Evolutionary conservation across 768 basidiomycete species (phyloP).

Genomic region (Cystobasidium onofrii): DNA sequence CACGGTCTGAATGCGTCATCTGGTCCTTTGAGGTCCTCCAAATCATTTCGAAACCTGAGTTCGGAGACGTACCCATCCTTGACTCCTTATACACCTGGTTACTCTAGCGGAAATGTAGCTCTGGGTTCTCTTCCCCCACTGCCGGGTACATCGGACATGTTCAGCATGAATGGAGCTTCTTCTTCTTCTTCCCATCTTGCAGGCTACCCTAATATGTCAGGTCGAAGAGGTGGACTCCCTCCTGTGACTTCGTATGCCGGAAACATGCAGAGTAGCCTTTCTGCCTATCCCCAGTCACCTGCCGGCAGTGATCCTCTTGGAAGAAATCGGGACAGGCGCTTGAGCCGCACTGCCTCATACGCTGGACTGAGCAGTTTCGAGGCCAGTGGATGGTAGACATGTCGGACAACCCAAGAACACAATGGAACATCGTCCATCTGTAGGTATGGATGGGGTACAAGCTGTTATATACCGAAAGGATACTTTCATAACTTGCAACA

Average conservation of each 20-base stretch:
- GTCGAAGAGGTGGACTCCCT: not conserved
- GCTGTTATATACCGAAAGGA: too few relatives aligned
- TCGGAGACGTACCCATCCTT: not conserved
- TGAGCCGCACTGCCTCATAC: not conserved
- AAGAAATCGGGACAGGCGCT: not conserved
- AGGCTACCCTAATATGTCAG: not conserved
- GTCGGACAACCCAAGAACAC: too few relatives aligned
- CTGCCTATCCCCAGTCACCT: not conserved
- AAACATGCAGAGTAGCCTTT: not conserved
- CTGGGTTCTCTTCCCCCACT: not conserved
- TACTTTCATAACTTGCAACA: too few relatives aligned
- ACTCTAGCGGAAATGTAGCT: not conserved
- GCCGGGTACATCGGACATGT: not conserved
- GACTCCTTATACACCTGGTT: not conserved
- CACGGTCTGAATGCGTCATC: not conserved
- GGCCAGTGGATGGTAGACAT: slow-evolving; percentile 7
- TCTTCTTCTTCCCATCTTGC: not conserved
- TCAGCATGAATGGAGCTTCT: not conserved
- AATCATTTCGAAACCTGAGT: not conserved
- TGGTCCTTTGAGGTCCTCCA: not conserved
- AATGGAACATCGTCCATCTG: too few relatives aligned
- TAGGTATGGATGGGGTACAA: too few relatives aligned
- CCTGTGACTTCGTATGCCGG: not conserved
- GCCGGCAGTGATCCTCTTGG: not conserved
- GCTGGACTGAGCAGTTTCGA: slow-evolving; percentile 12